Percentiles rank a stretch among this genome's conserved stretches.
These are phyloP conservation scores for Ceratobasidium sp. DNA, from an alignment of 1,284 basidiomycete species.

Conservation along the genomic window DNA sequence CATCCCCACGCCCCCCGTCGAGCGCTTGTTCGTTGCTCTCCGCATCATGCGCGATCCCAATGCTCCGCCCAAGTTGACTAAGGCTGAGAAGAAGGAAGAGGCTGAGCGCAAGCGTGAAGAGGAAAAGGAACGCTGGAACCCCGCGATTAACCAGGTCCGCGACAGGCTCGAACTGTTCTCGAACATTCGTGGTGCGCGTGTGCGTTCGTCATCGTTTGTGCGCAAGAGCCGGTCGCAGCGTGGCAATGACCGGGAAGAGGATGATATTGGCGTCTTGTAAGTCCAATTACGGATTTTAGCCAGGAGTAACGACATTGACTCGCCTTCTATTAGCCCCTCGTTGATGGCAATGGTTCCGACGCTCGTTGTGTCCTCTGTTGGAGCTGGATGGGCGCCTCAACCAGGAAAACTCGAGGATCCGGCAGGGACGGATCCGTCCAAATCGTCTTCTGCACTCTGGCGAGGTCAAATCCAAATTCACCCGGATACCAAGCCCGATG, in stretches of 20 bases:
- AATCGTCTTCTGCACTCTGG: conserved; percentile 80
- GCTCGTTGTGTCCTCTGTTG: conserved; percentile 84
- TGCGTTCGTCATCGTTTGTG: conserved; percentile 85
- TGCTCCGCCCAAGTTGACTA: conserved; percentile 71
- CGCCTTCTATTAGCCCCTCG: conserved; percentile 61
- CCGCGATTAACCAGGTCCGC: conserved; percentile 78
- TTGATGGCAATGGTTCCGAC: conserved; percentile 91
- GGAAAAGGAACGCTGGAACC: conserved; percentile 62
- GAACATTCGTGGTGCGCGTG: conserved; percentile 84
- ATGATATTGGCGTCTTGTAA: conserved; percentile 51
- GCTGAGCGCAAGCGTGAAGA: conserved; percentile 50
- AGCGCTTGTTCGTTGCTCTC: conserved; percentile 72
- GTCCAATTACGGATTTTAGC: conserved; percentile 45
- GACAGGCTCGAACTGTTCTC: conserved; percentile 87
- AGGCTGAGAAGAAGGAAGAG: conserved; percentile 59
- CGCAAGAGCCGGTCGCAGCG: conserved; percentile 75
- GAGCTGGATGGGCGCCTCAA: conserved; percentile 77
- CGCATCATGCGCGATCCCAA: conserved; percentile 76
- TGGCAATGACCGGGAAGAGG: conserved; percentile 53
- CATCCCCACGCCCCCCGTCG: conserved; percentile 84
- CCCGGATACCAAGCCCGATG: conserved; percentile 49
- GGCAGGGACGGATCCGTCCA: conserved; percentile 77
- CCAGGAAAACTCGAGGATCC: conserved; percentile 76
- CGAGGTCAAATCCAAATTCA: conserved; percentile 55
- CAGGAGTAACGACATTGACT: neutral